Percentiles rank a stretch among this genome's conserved stretches.
Evolutionary conservation across 2,329 filamentous ascomycete genomes (phyloP).

Genomic region (Ceratocystis albifundus): DNA sequence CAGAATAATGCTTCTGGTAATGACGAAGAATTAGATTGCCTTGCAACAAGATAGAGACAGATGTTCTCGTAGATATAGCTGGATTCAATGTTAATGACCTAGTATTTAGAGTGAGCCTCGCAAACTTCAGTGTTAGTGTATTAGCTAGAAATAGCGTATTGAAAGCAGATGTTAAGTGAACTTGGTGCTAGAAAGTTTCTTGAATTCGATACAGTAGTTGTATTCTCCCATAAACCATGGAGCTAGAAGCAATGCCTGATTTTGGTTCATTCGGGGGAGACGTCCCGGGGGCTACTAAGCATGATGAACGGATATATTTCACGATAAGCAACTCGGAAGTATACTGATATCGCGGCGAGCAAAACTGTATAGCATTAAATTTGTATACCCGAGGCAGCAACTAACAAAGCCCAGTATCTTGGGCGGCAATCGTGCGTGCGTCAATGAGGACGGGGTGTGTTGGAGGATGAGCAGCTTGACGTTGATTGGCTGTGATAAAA

Average conservation of each 20-base stretch:
- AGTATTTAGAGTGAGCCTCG: neutral
- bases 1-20: neutral
- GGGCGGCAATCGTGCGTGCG: constrained; percentile 16
- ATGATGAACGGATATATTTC: neutral
- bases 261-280: constrained; percentile 2
- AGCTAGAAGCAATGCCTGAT: neutral
- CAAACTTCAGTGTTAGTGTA: constrained; percentile 22
- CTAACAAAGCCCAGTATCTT: neutral
- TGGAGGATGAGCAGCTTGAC: constrained; percentile 21
- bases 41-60: neutral
- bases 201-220: neutral
- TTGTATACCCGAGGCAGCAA: neutral
- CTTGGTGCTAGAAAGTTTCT: neutral
- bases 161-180: neutral
- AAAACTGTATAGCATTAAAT: neutral
- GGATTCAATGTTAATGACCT: neutral
- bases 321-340: neutral
- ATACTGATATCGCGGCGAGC: too few relatives aligned
- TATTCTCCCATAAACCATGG: neutral
- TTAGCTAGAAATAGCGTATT: neutral
- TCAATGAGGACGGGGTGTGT: constrained; percentile 21
- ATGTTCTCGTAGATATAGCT: neutral
- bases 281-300: neutral
- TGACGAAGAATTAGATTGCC: neutral
- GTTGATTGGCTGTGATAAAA: constrained; percentile 23